A percentile compares a stretch with the other conserved stretches of the same genome.
These are phyloP conservation scores for Penicillium sp. DNA, from an alignment of 2,329 filamentous ascomycete species.

Conservation along the genomic window DNA sequence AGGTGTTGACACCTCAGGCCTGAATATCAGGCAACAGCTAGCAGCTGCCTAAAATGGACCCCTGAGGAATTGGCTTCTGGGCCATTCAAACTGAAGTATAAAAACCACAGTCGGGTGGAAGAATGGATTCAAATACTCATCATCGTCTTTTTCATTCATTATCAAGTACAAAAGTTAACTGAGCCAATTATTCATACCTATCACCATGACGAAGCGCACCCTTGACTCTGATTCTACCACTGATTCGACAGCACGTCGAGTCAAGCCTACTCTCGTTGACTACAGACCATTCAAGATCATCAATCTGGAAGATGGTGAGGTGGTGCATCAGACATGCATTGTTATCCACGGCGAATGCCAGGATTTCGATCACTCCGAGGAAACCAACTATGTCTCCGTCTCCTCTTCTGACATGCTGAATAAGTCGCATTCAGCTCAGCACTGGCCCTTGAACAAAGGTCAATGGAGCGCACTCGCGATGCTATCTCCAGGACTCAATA, in stretches of 20 bases:
- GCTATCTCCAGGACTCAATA: conserved; percentile 20
- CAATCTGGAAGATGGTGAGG: conserved; percentile 16
- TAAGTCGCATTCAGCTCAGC: conserved; percentile 2
- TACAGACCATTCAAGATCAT: conserved; percentile 11
- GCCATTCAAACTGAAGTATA: neutral
- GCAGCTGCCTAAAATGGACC: conserved; percentile 3
- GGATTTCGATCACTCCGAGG: conserved; percentile 5
- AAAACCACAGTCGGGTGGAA: neutral
- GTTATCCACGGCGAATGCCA: conserved; percentile 14
- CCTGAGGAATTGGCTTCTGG: neutral
- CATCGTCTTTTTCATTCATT: neutral
- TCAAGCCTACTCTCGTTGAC: conserved; percentile 6
- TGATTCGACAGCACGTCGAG: conserved; percentile 2
- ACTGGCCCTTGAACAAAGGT: conserved; percentile 20
- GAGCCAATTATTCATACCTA: neutral
- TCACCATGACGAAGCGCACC: conserved; percentile 6
- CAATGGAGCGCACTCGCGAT: conserved; percentile 22
- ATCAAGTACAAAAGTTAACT: neutral
- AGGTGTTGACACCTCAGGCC: neutral
- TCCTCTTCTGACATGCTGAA: conserved; percentile 2
- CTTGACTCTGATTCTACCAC: neutral
- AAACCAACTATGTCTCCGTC: conserved; percentile 11
- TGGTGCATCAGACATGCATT: conserved; percentile 15
- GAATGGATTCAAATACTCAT: neutral
- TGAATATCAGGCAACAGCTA: conserved; percentile 1